These are phyloP conservation scores for Dryadomyces quercivorus DNA, from an alignment of 2,329 filamentous ascomycete genomes.

Conservation along the genomic window DNA sequence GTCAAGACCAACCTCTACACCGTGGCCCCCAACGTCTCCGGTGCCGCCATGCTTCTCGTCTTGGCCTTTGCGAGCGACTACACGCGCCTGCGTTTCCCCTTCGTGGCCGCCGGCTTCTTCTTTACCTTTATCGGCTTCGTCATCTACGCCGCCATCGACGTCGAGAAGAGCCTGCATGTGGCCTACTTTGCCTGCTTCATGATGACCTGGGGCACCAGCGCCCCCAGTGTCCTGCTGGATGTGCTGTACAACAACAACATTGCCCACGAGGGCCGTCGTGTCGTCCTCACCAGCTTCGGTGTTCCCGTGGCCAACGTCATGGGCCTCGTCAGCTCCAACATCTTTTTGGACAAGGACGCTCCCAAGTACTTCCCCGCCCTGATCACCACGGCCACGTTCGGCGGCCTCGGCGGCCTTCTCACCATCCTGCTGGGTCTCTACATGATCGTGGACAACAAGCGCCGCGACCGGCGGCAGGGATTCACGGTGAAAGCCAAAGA, in stretches of 20 bases:
- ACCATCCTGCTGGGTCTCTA: constrained; percentile 45
- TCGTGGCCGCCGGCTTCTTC: constrained; percentile 60
- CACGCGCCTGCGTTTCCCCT: constrained; percentile 55
- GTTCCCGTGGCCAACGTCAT: constrained; percentile 68
- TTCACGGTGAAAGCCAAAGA: constrained; percentile 40
- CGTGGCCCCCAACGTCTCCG: constrained; percentile 66
- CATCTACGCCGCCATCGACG: constrained; percentile 56
- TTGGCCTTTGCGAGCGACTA: constrained; percentile 61
- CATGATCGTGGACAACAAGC: constrained; percentile 54
- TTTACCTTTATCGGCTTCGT: constrained; percentile 69
- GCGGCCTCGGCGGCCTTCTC: constrained; percentile 43
- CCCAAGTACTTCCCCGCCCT: constrained; percentile 56
- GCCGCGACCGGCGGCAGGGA: constrained; percentile 44
- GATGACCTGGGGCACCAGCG: constrained; percentile 71
- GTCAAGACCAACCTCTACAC: constrained; percentile 67
- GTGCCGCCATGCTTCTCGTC: constrained; percentile 59
- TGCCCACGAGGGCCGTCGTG: constrained; percentile 60
- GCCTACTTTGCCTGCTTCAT: constrained; percentile 70
- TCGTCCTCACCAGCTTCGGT: constrained; percentile 57
- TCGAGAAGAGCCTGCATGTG: constrained; percentile 45
- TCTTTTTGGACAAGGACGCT: constrained; percentile 47
- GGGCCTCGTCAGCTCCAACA: constrained; percentile 58
- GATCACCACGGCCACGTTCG: constrained; percentile 52
- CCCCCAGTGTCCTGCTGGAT: constrained; percentile 57
- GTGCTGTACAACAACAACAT: constrained; percentile 69